These are phyloP conservation scores for Candida golubevii DNA, from an alignment of 805 yeast species.

Conservation along the genomic window DNA sequence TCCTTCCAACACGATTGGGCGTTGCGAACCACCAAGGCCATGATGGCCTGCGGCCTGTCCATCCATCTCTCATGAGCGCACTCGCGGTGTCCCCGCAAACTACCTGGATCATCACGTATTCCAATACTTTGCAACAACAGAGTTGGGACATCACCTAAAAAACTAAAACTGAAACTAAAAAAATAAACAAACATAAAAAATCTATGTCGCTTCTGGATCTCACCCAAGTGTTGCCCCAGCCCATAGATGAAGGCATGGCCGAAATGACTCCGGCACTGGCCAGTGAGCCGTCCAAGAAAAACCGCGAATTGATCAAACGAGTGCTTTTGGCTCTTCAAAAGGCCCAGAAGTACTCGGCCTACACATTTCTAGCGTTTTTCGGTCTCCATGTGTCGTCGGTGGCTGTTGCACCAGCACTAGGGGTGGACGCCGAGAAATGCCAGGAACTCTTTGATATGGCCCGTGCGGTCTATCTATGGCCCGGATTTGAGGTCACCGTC, in stretches of 20 bases:
- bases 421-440: conserved; percentile 38
- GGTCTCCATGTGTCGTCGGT: conserved; percentile 56
- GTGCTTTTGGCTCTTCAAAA: conserved; percentile 15
- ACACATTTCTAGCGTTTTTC: conserved; percentile 52
- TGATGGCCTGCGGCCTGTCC: too few species aligned
- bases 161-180: too few species aligned
- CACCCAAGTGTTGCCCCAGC: conserved; percentile 13
- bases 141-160: too few species aligned
- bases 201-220: conserved; percentile 11
- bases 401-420: conserved; percentile 46
- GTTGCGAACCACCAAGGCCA: too few species aligned
- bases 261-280: not conserved
- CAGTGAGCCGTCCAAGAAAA: conserved; percentile 2
- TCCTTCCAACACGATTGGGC: too few species aligned
- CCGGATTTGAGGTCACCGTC: conserved; percentile 45
- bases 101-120: too few species aligned
- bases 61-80: too few species aligned
- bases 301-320: conserved; percentile 3
- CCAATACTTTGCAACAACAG: too few species aligned
- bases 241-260: conserved; percentile 8
- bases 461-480: conserved; percentile 54
- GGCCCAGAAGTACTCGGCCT: conserved; percentile 58
- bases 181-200: not conserved
- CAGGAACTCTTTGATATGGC: conserved; percentile 57
- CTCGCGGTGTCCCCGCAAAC: too few species aligned